Evolutionary conservation across 2,329 filamentous ascomycete genomes (phyloP), one percentile per base, ranked within the genome.

Genomic region (Fusarium pseudonygamai): DNA sequence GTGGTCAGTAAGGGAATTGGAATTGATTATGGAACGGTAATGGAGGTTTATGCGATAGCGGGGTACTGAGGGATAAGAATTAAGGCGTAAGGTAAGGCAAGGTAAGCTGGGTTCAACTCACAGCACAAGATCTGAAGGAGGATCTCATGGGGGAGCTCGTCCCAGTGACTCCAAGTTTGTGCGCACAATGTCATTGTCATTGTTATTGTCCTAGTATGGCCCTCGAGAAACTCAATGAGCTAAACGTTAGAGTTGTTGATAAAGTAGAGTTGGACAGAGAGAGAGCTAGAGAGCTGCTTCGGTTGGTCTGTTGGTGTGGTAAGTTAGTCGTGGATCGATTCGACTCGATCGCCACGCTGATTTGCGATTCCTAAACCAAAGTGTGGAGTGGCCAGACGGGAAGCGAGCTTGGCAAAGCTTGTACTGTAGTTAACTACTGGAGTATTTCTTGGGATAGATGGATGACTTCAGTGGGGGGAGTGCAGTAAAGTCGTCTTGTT

Each of bases 71-170:
- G 74, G 73, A 74, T 64, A 71, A 43, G 59, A 36, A 57, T 57
- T 46, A 58, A 49, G 53, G 39, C 32, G 39, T 32, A 14, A 32
- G 32, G 32, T 13, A 14, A 36, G 55, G 30, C 3, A 69, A 64
- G 55, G 40, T 43, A 61, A 70, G 63, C 60, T 47, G 52, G 57
- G 45, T 40, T 43, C 56, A 52, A 72, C 89, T 84, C 84, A 92
- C 90, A 89, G 74, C 86, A 85, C 68, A 92, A 82, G 73, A 93
- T 88, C 77, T 91, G 87, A 70, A 90, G 84, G 64, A 92, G 79
- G 71, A 92, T 87, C 83, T 93, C 91, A 80, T 88, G 85, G 43
- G 91, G 91, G 72, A 93, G 87, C 76, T 84, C 84, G 73, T 89
- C 85, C 80, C 78, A 82, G 62, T 73, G 56, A 39, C 50, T 72